These are phyloP conservation scores for Pichia insulana DNA, from an alignment of 805 yeast genomes.

Conservation along the genomic window DNA sequence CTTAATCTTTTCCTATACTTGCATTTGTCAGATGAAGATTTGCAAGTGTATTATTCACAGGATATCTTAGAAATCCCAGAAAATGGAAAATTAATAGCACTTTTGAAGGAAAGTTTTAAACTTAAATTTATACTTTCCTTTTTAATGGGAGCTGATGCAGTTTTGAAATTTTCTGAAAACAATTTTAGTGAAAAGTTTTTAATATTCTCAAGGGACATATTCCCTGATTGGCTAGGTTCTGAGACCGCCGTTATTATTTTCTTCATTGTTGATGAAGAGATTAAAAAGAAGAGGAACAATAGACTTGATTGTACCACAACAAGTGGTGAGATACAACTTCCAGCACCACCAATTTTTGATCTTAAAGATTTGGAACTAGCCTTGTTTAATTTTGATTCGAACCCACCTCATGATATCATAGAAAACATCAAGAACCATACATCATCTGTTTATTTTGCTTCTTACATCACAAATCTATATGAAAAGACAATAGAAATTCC, in stretches of 20 bases:
- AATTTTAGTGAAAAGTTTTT: constrained; percentile 4
- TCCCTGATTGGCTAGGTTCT: constrained; percentile 6
- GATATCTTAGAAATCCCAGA: neutral
- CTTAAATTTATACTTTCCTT: neutral
- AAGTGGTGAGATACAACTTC: neutral
- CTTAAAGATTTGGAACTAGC: neutral
- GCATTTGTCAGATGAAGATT: neutral
- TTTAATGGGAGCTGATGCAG: neutral
- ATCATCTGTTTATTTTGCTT: neutral
- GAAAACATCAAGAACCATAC: neutral
- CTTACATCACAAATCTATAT: constrained; percentile 4
- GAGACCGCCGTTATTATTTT: constrained; percentile 1
- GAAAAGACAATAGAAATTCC: constrained; percentile 2
- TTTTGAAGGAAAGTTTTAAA: neutral
- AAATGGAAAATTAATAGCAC: constrained; percentile 1
- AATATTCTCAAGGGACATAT: constrained; percentile 4
- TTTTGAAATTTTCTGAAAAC: neutral
- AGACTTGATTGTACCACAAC: neutral
- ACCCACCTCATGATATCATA: neutral
- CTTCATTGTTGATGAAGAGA: neutral
- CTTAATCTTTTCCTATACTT: neutral
- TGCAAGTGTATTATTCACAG: neutral
- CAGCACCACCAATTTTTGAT: neutral
- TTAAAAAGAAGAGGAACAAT: neutral
- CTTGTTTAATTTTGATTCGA: neutral